Base-by-base conservation (phyloP, 106 monocot species). In the Triglochin maritima region DNA sequence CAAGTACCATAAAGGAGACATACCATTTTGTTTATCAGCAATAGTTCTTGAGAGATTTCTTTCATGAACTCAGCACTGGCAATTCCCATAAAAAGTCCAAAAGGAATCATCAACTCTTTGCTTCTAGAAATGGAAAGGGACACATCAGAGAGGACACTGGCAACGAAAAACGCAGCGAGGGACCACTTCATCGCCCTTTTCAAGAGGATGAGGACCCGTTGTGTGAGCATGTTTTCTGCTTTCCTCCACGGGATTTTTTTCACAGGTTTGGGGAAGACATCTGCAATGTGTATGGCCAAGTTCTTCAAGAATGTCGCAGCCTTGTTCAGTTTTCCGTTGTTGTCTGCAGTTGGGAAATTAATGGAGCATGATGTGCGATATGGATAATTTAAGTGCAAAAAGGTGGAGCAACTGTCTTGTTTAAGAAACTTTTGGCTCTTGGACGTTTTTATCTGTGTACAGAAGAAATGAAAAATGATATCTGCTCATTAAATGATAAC, bases 231-330 rank as follows among this genome's bases (percentile, higher is more conserved):
- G 29, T 65, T 49, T 63, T 78, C 75, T 43, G 89, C 85, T 67
- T 80, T 64, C 62, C 74, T 69, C 85, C 85, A 89, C 10, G 82
- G 85, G 44, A 89, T 83, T 17, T 81, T 83, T 69, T 74, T 82
- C 44, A 83, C 5, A 46, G 46, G 46, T 52, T 77, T 57, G 0
- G 72, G 72, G 9, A 75, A 67, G 46, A 56, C 48, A 44, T 61
- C 50, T 43, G 3, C 42, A 16, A 85, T 41, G 10, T 15, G 61
- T 10, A 56, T 58, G 4, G 64, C 49, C 12, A 79, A 59, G 12
- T 16, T 68, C 49, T 71, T 55, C 15, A 81, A 46, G 56, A 62
- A 70, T 12, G 9, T 17, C 48, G 15, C 49, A 17, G 49, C 13
- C 12, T 64, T 49, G 9, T 64, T 3, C 1, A 49, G 49, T 8